phyloP scores from a whole-genome alignment of 2,329 filamentous ascomycete species.

The Paradendryphiella salina region DNA sequence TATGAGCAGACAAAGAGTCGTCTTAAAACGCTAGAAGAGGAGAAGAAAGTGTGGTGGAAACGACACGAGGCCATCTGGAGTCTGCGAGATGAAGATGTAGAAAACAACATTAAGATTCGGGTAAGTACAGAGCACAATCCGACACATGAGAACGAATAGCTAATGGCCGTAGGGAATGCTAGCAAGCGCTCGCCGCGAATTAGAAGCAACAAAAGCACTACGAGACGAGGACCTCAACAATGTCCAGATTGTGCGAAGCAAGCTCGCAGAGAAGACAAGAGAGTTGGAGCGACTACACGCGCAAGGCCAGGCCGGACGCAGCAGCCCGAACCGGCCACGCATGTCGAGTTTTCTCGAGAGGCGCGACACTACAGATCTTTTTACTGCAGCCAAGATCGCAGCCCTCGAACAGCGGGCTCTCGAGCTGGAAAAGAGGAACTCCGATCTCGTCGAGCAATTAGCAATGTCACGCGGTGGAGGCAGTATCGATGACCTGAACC shows the following conservation, averaged over 20 bases:
- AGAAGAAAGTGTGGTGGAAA: conserved; percentile 44
- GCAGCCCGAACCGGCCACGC: conserved; percentile 33
- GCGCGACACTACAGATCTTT: conserved; percentile 46
- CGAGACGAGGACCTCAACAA: conserved; percentile 51
- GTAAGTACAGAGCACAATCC: conserved; percentile 11
- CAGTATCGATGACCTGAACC: conserved; percentile 40
- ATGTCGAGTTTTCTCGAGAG: conserved; percentile 42
- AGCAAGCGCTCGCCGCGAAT: conserved; percentile 46
- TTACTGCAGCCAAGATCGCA: conserved; percentile 48
- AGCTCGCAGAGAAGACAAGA: conserved; percentile 48
- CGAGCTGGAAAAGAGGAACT: conserved; percentile 49
- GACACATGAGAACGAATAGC: neutral
- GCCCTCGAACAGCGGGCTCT: conserved; percentile 50
- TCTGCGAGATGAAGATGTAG: conserved; percentile 50
- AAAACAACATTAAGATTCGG: conserved; percentile 51
- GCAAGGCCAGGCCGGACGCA: conserved; percentile 18
- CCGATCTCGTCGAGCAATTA: conserved; percentile 41
- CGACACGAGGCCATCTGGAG: conserved; percentile 49
- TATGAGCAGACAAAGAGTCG: conserved; percentile 38
- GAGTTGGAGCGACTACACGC: conserved; percentile 39
- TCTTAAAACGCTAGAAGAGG: conserved; percentile 42
- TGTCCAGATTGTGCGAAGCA: conserved; percentile 45
- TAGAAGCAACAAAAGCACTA: conserved; percentile 47
- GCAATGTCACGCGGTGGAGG: conserved; percentile 33
- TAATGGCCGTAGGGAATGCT: conserved; percentile 35